These are phyloP conservation scores for Tylopilus balloui DNA, from an alignment of 768 basidiomycete genomes.

Conservation along the genomic window DNA sequence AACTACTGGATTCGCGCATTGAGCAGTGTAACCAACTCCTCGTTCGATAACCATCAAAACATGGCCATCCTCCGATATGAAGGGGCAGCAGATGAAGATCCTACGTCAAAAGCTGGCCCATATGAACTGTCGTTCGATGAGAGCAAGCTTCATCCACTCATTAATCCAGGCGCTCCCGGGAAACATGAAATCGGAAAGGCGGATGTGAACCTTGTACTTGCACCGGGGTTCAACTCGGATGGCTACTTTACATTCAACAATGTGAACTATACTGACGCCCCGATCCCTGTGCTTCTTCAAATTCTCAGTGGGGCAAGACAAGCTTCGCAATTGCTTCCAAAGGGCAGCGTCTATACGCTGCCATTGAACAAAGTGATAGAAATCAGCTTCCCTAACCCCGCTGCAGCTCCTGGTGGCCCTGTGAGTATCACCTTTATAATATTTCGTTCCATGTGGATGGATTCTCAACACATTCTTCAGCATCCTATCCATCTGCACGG, in stretches of 20 bases:
- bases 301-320: not conserved
- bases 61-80: not conserved
- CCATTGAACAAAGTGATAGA: not conserved
- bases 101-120: not conserved
- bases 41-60: not conserved
- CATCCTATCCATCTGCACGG: not conserved
- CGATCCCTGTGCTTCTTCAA: not conserved
- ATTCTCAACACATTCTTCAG: not conserved
- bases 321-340: not conserved
- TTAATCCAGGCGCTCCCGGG: not conserved
- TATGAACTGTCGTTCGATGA: not conserved
- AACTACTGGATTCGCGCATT: not conserved
- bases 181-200: not conserved
- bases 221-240: not conserved
- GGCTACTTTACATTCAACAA: not conserved
- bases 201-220: not conserved
- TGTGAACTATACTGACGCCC: not conserved
- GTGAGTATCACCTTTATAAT: not conserved
- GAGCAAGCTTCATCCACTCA: not conserved
- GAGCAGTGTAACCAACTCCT: not conserved
- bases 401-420: not conserved
- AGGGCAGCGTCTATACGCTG: not conserved
- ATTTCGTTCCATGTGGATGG: not conserved
- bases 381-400: not conserved
- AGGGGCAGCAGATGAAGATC: not conserved